Conservation (phyloP, 2,329 filamentous ascomycete species). For the Esteya vermicola region DNA sequence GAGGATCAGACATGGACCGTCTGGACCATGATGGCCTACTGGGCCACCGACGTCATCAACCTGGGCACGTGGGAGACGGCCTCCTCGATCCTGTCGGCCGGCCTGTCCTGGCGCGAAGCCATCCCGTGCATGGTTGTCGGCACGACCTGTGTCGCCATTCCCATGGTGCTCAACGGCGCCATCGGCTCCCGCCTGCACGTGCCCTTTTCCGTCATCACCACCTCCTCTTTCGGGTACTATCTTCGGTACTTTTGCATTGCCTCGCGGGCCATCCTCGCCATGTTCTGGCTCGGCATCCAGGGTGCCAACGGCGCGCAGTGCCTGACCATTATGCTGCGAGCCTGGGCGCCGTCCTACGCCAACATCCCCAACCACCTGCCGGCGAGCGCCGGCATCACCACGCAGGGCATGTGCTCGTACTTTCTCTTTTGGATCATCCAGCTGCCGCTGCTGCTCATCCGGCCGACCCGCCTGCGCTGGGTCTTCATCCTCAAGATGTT, state of each 20-base stretch:
- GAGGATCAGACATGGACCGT: slow-evolving; percentile 21
- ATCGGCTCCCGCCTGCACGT: slow-evolving; percentile 31
- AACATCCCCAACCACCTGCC: slow-evolving; percentile 22
- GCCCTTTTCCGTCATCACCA: slow-evolving; percentile 29
- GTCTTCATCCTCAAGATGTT: slow-evolving; percentile 34
- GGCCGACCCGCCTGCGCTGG: slow-evolving; percentile 8
- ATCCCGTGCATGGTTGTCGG: slow-evolving; percentile 40
- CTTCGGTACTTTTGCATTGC: slow-evolving; percentile 28
- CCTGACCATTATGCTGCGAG: slow-evolving; percentile 16
- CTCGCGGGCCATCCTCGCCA: slow-evolving; percentile 23
- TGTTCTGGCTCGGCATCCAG: slow-evolving; percentile 23
- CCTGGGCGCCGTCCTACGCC: slow-evolving; percentile 14
- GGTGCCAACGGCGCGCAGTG: slow-evolving; percentile 31
- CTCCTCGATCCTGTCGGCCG: slow-evolving; percentile 11
- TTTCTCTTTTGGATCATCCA: slow-evolving; percentile 24
- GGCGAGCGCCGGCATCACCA: slow-evolving; percentile 22
- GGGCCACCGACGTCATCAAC: slow-evolving; percentile 15
- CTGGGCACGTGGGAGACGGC: slow-evolving; percentile 15
- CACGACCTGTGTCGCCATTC: slow-evolving; percentile 41
- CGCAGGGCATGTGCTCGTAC: slow-evolving; percentile 21
- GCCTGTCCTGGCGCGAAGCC: slow-evolving; percentile 26
- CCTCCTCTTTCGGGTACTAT: slow-evolving; percentile 31
- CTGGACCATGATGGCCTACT: slow-evolving; percentile 15
- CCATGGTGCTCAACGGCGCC: slow-evolving; percentile 32
- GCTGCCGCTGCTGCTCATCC: slow-evolving; percentile 12